Evolutionary conservation across 1,284 basidiomycete species (phyloP).

Genomic region (Naganishia albida): DNA sequence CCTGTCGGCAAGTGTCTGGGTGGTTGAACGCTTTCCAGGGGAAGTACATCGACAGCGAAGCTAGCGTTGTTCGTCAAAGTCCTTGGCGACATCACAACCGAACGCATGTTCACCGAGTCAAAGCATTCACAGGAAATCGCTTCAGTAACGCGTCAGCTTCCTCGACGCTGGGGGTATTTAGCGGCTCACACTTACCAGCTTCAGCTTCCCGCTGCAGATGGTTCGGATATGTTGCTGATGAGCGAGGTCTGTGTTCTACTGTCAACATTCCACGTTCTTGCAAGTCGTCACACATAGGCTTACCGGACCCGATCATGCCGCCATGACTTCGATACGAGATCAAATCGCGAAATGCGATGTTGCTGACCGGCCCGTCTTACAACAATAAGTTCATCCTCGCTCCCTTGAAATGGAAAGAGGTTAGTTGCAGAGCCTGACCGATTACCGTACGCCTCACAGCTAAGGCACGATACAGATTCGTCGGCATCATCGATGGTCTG

Average conservation of each 20-base stretch:
- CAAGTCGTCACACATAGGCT: background rate
- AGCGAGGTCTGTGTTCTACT: too few relatives aligned
- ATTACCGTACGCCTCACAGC: background rate
- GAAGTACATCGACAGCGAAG: background rate
- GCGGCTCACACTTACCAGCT: too few relatives aligned
- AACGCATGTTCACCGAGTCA: background rate
- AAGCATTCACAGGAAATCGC: slow-evolving; percentile 1
- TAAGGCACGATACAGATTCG: background rate
- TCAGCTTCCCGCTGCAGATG: too few relatives aligned
- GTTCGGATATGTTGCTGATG: too few relatives aligned
- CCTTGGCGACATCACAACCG: background rate
- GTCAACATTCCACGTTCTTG: background rate
- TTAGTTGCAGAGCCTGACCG: background rate
- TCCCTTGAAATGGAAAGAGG: background rate
- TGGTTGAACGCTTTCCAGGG: background rate
- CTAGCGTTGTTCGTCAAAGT: too few relatives aligned
- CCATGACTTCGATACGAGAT: background rate
- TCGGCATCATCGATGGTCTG: too few relatives aligned
- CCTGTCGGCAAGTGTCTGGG: background rate
- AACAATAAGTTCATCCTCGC: background rate
- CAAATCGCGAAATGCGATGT: background rate
- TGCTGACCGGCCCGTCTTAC: background rate
- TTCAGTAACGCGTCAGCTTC: background rate
- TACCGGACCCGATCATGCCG: background rate
- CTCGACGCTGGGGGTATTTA: too few relatives aligned